Evolutionary conservation across 495 filamentous ascomycete genomes (phyloP), one percentile per base, ranked within the genome.

Genomic region (Cenococcum geophilum): DNA sequence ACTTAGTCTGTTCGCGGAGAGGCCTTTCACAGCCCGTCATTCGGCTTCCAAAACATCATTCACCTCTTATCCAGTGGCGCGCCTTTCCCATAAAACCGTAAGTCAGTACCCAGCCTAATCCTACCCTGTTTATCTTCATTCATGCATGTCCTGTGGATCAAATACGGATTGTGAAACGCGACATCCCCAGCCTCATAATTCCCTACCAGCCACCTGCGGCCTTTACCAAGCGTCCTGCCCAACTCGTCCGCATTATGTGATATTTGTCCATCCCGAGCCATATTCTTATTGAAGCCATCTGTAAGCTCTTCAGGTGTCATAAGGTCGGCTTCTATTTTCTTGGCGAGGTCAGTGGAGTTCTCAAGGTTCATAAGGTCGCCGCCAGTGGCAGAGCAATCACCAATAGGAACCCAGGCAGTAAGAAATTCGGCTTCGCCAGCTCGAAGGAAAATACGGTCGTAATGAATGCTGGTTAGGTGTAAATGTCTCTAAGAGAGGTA

Each of bases 151-250:
- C 78, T 80, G 62, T 84, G 83, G 47, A 84, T 81, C 70, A 76
- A 73, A 66, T 80, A 82, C 36, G 81, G 80, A 49, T 80, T 80
- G 61, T 84, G 83, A 37, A 84, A 71, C 4, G 84, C 80, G 16
- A 85, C 79, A 73, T 86, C 82, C 0, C 83, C 83, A n/a, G 83
- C 82, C 54, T 83, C 78, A 64, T 78, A 86, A 56, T 75, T 73
- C 9, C 78, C 77, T 0, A 79, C 76, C 57, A 86, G 69, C 82
- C 82, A 85, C 58, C 76, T 75, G 35, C 73, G 68, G n/a, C 67
- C 66, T 61, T 76, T 68, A 22, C 74, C 68, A 23, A 52, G 20
- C 1, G 21, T 32, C 23, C 25, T 11, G 25, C 25, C 21, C 49
- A 70, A 52, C 27, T 66, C 53, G 5, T 36, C 49, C 0, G 55